A percentile compares a stretch with the other conserved stretches of the same genome.
phyloP scores from a whole-genome alignment of 2,329 filamentous ascomycete genomes.

The Passalora sequoiae region DNA sequence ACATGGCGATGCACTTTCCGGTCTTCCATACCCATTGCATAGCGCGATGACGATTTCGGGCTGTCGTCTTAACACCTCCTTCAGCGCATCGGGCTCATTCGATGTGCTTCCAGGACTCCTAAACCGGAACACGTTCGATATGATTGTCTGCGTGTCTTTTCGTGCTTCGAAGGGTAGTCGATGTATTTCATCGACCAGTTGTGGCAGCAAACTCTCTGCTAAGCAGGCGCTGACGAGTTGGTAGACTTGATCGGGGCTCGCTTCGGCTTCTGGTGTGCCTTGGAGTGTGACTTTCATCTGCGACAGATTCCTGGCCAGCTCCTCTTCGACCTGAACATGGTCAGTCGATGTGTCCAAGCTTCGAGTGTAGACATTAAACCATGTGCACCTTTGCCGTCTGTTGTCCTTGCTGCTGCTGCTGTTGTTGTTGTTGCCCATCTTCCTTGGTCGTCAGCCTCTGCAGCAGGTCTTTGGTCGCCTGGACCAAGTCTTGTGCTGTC shows the following conservation, averaged over 20 bases:
- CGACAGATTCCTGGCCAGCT: slow-evolving; percentile 74
- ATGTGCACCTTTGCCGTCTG: slow-evolving; percentile 40
- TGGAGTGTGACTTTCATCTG: slow-evolving; percentile 93
- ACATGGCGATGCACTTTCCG: slow-evolving; percentile 86
- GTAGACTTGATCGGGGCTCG: slow-evolving; percentile 79
- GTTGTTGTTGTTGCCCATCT: slow-evolving; percentile 44
- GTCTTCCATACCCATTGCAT: slow-evolving; percentile 82
- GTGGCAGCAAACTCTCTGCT: slow-evolving; percentile 80
- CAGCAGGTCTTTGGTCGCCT: slow-evolving; percentile 60
- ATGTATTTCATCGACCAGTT: slow-evolving; percentile 76
- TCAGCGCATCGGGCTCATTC: slow-evolving; percentile 81
- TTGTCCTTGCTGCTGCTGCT: no score
- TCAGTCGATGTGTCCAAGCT: slow-evolving; percentile 2
- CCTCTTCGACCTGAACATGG: slow-evolving; percentile 66
- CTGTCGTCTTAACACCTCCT: slow-evolving; percentile 79
- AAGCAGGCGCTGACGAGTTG: slow-evolving; percentile 79
- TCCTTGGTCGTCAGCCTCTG: slow-evolving; percentile 49
- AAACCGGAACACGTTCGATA: slow-evolving; percentile 91
- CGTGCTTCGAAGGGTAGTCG: slow-evolving; percentile 89
- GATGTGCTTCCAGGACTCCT: slow-evolving; percentile 60
- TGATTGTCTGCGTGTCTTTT: slow-evolving; percentile 92
- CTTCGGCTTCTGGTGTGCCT: slow-evolving; percentile 86
- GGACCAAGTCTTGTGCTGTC: slow-evolving; percentile 56
- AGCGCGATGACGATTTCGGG: slow-evolving; percentile 83
- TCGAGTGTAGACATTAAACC: background rate